A percentile compares a stretch with the other conserved stretches of the same genome.
Evolutionary conservation across 805 yeast species (phyloP).

Genomic region (Ogataea nitratoaversa): DNA sequence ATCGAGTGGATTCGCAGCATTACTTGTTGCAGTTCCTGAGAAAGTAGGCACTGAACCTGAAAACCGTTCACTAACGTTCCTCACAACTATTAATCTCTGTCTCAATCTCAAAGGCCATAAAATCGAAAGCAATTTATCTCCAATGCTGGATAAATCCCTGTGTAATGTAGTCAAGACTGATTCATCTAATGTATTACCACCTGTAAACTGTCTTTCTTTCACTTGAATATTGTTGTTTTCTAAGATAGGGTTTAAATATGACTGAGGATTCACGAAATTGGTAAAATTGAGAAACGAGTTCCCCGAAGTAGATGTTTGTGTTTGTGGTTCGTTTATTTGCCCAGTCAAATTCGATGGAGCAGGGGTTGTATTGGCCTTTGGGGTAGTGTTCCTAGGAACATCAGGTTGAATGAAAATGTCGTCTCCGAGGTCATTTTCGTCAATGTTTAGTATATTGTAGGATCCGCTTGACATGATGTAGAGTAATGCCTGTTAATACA

Average conservation of each 20-base stretch:
- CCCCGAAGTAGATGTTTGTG: conserved; percentile 2
- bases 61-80: conserved; percentile 24
- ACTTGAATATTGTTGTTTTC: conserved; percentile 26
- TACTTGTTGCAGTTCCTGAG: conserved; percentile 4
- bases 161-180: conserved; percentile 45
- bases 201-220: conserved; percentile 48
- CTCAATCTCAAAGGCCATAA: conserved; percentile 35
- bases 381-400: conserved; percentile 10
- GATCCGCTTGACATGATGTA: conserved; percentile 8
- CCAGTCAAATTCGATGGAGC: conserved; percentile 1
- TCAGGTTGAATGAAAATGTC: conserved; percentile 34
- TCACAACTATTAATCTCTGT: conserved; percentile 26
- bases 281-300: conserved; percentile 25
- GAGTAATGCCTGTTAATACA: not conserved
- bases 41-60: conserved; percentile 8
- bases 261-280: conserved; percentile 32
- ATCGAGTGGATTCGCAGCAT: not conserved
- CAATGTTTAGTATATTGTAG: conserved; percentile 21
- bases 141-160: conserved; percentile 32
- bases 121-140: conserved; percentile 31
- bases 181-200: conserved; percentile 58
- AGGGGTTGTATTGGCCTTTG: not conserved
- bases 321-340: conserved; percentile 1
- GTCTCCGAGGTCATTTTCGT: conserved; percentile 29
- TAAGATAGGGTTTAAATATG: conserved; percentile 24